Conservation (phyloP, 768 basidiomycete species). For the Russula abietina region DNA sequence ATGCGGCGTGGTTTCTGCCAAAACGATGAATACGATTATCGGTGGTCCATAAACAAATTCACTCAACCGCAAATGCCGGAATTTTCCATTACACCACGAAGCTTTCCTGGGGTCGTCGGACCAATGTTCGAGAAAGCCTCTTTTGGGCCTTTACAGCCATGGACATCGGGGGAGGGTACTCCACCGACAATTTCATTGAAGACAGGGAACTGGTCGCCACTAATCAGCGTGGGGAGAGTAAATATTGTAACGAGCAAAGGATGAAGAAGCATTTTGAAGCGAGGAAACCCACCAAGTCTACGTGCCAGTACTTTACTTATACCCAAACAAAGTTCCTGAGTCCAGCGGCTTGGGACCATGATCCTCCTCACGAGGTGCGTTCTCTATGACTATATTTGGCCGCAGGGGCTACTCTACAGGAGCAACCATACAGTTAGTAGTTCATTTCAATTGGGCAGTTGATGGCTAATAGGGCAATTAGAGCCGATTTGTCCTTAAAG, state of each 20-base stretch:
- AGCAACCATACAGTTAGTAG: too few relatives aligned
- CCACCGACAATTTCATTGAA: conserved; percentile 37
- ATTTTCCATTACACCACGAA: conserved; percentile 49
- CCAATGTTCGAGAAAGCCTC: neutral
- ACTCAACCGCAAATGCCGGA: conserved; percentile 52
- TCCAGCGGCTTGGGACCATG: too few relatives aligned
- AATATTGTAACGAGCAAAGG: conserved; percentile 19
- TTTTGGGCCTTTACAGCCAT: neutral
- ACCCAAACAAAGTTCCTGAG: neutral
- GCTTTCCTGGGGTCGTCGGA: conserved; percentile 38
- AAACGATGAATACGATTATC: neutral
- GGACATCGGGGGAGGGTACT: conserved; percentile 23
- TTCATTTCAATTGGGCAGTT: too few relatives aligned
- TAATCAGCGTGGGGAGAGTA: conserved; percentile 23
- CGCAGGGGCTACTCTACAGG: too few relatives aligned
- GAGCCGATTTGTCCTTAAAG: too few relatives aligned
- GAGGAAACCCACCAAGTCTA: too few relatives aligned
- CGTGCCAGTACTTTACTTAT: conserved; percentile 2
- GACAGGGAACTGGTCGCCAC: conserved; percentile 40
- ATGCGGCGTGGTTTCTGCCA: conserved; percentile 43
- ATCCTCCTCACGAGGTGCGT: too few relatives aligned
- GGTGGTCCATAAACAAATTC: neutral
- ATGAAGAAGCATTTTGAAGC: conserved; percentile 23
- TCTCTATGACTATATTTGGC: too few relatives aligned
- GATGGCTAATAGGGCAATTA: too few relatives aligned